Percentiles rank a stretch among this genome's conserved stretches.
Conservation (phyloP, 768 basidiomycete species). For the Holtermannia corniformis region DNA sequence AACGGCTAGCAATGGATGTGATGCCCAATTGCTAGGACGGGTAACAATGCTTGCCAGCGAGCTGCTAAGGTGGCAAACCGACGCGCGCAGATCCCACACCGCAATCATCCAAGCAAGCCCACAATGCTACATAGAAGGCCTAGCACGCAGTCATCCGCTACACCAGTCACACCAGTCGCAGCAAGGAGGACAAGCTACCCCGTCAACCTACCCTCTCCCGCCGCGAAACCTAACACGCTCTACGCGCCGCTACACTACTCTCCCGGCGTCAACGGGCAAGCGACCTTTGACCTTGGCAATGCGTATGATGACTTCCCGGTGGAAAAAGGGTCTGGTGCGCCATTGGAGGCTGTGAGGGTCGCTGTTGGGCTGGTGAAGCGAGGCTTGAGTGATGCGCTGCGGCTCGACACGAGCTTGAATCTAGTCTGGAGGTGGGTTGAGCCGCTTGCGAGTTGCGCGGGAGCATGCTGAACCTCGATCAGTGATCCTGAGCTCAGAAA, state of each 20-base stretch:
- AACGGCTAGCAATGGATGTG: no score
- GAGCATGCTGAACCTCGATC: not conserved
- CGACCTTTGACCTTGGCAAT: not conserved
- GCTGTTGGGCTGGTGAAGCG: conserved; percentile 7
- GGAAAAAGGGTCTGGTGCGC: not conserved
- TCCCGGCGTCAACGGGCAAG: not conserved
- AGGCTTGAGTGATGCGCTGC: conserved; percentile 31
- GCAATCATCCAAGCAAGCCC: no score
- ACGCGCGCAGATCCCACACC: no score
- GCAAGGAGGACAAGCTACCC: not conserved
- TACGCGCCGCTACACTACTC: not conserved
- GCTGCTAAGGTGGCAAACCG: no score
- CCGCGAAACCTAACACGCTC: not conserved
- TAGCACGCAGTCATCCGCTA: not conserved
- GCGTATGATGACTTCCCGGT: not conserved
- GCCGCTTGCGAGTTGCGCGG: not conserved
- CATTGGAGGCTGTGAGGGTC: not conserved
- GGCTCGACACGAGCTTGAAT: conserved; percentile 27
- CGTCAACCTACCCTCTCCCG: not conserved
- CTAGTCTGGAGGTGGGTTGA: conserved; percentile 34
- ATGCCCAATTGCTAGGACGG: no score
- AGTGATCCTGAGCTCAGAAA: conserved; percentile 38
- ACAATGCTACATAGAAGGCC: not conserved
- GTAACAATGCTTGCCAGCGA: no score
- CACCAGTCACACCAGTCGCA: not conserved